phyloP scores from a whole-genome alignment of 139 green algal genomes.

The Asterochloris erici region DNA sequence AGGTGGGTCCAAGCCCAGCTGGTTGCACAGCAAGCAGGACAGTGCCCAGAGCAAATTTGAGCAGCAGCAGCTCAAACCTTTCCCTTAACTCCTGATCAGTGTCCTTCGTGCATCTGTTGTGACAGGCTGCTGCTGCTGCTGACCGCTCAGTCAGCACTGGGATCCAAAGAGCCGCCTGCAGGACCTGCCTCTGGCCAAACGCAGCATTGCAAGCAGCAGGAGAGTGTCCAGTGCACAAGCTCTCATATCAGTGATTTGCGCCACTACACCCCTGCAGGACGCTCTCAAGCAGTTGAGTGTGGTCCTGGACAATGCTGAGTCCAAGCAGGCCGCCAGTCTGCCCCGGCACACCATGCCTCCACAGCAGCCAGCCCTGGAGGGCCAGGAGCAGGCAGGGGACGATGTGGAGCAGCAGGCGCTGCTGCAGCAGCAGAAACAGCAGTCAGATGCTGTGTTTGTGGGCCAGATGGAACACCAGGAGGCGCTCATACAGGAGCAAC shows the following conservation, averaged over 20 bases:
- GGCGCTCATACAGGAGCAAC: conserved; percentile 81
- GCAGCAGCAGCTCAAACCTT: too few species aligned
- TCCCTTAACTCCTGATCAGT: too few species aligned
- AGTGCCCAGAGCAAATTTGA: too few species aligned
- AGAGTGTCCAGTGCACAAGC: too few species aligned
- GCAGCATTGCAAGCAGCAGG: too few species aligned
- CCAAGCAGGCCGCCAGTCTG: conserved; percentile 61
- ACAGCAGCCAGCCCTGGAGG: neutral
- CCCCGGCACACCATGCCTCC: conserved; percentile 24
- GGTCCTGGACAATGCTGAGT: conserved; percentile 49
- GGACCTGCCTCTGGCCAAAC: too few species aligned
- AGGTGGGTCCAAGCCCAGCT: conserved; percentile 17
- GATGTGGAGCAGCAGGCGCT: conserved; percentile 14
- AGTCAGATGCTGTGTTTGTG: conserved; percentile 48
- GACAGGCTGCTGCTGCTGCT: too few species aligned
- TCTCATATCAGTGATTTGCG: too few species aligned
- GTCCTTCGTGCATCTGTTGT: too few species aligned
- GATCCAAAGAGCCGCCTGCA: too few species aligned
- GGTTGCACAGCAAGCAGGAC: neutral
- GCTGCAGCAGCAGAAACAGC: conserved; percentile 20
- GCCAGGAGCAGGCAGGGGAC: conserved; percentile 5
- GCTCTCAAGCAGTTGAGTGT: conserved; percentile 60
- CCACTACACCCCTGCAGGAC: conserved; percentile 4
- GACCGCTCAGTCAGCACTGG: too few species aligned
- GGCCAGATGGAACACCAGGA: conserved; percentile 72